These are phyloP conservation scores for Leishmania martiniquensis DNA, from an alignment of 208 protist species.

Conservation along the genomic window DNA sequence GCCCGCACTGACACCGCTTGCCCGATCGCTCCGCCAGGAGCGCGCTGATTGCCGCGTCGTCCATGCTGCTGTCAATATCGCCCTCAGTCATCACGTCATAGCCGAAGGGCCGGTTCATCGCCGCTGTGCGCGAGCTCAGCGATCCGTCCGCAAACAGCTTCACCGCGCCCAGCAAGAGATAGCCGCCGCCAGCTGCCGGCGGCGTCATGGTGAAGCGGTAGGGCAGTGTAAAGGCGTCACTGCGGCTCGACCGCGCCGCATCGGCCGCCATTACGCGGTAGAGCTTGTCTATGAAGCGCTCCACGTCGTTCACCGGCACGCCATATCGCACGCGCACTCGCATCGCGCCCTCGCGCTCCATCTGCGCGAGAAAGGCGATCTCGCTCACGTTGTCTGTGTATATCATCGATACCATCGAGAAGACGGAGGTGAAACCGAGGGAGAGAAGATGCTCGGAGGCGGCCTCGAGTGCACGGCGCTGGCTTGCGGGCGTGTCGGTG, in stretches of 20 bases:
- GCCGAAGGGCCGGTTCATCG: constrained; percentile 57
- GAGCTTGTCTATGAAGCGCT: constrained; percentile 33
- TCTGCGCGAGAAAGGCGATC: constrained; percentile 36
- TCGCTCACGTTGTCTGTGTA: constrained; percentile 46
- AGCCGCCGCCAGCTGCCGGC: constrained; percentile 35
- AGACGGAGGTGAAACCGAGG: constrained; percentile 56
- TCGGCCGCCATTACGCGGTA: constrained; percentile 32
- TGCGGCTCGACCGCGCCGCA: constrained; percentile 3
- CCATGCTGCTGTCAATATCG: constrained; percentile 56
- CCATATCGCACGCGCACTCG: constrained; percentile 50
- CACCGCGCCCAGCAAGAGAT: constrained; percentile 52
- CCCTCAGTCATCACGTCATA: constrained; percentile 39
- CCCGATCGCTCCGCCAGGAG: constrained; percentile 15
- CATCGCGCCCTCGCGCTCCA: constrained; percentile 35
- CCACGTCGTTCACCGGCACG: constrained; percentile 31
- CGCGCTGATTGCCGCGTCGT: constrained; percentile 34
- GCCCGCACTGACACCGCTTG: constrained; percentile 39
- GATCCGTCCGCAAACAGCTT: constrained; percentile 71
- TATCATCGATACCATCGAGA: constrained; percentile 51
- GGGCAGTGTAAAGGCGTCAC: constrained; percentile 43
- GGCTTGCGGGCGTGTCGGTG: constrained; percentile 20
- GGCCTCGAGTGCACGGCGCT: constrained; percentile 21
- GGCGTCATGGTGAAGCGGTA: constrained; percentile 47
- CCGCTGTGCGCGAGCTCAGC: constrained; percentile 63
- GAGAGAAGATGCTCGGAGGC: constrained; percentile 38